phyloP scores from a whole-genome alignment of 176 grass and related monocot species.

The Rhynchospora breviuscula region DNA sequence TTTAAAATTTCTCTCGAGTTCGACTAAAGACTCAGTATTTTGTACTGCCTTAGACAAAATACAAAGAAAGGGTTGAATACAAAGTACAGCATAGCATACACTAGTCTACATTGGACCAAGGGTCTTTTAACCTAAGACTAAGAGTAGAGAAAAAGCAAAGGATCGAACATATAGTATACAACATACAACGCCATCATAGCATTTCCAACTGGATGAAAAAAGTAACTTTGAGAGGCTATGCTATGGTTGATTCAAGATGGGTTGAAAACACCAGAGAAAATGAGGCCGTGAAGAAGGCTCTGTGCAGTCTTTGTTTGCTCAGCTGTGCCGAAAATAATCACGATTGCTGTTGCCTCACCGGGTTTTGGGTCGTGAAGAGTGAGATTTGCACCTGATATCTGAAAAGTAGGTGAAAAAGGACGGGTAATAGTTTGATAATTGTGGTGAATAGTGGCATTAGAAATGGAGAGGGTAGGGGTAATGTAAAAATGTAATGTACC shows the following conservation, averaged over 20 bases:
- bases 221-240: not conserved
- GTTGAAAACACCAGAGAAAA: conserved; percentile 18
- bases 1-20: not conserved
- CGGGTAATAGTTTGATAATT: too few species aligned
- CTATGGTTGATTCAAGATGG: conserved; percentile 11
- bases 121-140: not conserved
- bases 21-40: not conserved
- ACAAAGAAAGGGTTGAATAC: not conserved
- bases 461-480: too few species aligned
- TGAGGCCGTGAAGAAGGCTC: conserved; percentile 17
- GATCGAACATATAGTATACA: not conserved
- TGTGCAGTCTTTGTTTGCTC: conserved; percentile 23
- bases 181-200: not conserved
- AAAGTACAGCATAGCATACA: not conserved
- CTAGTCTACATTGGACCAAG: not conserved
- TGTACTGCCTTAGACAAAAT: not conserved
- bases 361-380: conserved; percentile 14
- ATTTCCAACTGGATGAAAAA: not conserved
- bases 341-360: not conserved
- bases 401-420: not conserved
- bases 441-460: not conserved
- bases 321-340: conserved; percentile 1
- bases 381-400: conserved; percentile 14
- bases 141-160: not conserved
- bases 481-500: too few species aligned